Evolutionary conservation across 768 basidiomycete genomes (phyloP).

Genomic region (Candolleomyces eurysporus): DNA sequence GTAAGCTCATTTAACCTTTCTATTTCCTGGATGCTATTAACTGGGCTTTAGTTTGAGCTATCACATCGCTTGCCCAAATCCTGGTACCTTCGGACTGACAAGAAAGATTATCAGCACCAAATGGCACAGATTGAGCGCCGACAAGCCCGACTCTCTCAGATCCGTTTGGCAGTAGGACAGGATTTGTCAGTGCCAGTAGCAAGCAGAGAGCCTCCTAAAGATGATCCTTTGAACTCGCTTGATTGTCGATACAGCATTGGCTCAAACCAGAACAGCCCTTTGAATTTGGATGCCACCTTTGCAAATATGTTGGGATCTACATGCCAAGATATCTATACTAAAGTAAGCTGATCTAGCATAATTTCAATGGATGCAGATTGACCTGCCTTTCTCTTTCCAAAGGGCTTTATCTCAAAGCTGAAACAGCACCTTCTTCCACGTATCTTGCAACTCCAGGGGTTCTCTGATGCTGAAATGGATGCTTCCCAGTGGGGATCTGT

Average conservation of each 20-base stretch:
- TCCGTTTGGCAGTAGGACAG: background rate
- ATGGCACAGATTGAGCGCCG: background rate
- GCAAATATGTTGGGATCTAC: background rate
- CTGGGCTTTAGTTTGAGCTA: background rate
- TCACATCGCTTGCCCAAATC: background rate
- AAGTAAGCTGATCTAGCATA: background rate
- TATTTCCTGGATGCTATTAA: background rate
- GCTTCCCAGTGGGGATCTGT: background rate
- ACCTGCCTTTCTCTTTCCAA: background rate
- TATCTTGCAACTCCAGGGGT: background rate
- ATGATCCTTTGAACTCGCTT: background rate
- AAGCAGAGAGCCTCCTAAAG: no score
- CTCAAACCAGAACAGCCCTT: background rate
- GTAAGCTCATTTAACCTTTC: constrained; percentile 20
- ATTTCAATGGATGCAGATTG: background rate
- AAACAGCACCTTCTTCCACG: background rate
- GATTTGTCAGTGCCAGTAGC: background rate
- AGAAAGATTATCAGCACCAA: background rate
- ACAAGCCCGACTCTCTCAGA: background rate
- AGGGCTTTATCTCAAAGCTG: background rate
- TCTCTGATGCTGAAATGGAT: background rate
- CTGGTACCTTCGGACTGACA: background rate
- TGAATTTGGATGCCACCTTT: background rate
- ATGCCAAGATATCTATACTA: background rate
- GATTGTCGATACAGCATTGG: background rate